Evolutionary conservation across 2,329 filamentous ascomycete genomes (phyloP), one percentile per base, ranked within the genome.

Genomic region (Ophidiomyces ophidiicola): DNA sequence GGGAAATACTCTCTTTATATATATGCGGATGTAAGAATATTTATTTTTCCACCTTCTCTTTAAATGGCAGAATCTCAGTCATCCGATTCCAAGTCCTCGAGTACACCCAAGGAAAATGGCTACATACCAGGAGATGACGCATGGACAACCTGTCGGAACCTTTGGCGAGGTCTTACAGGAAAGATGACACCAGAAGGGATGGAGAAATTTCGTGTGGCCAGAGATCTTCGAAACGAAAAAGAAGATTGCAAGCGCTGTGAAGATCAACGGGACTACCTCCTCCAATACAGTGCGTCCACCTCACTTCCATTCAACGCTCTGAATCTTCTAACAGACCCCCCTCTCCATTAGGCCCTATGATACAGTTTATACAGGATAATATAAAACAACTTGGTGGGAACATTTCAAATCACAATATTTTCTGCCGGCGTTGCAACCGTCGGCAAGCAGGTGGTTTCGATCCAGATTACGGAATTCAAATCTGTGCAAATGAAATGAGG

Each of bases 401-500:
- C 35, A 67, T 98, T 35, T 77, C 82, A 53, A 64, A 64, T 6
- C 63, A 69, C 47, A 94, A 92, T 55, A 82, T 98, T 43, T 70
- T 80, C 30, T 98, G 90, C 58, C 72, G 78, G 18, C 75, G 85
- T 43, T 98, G 90, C 57, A 78, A 76, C 14, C 67, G 72, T 36
- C 69, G 80, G 33, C 77, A 81, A 56, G 73, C 73, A 23, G 90
- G 88, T 18, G 90, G 90, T 1, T 96, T 96, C 58, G 80, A 80
- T 57, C 78, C 86, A 1, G 71, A 81, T 36, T 82, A 86, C 57
- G 90, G 90, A 25, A 94, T 98, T 46, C 58, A 92, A 54, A 70
- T 98, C 15, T 98, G 90, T 62, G 85, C 90, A 36, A 98, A 98
- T 62, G 80, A 90, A 62, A 75, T 96, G 56, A 70, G 80, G 43